A percentile compares a stretch with the other conserved stretches of the same genome.
These are phyloP conservation scores for Marchantia polymorpha DNA, from an alignment of 225 moss, liverwort and hornwort species.

Conservation along the genomic window DNA sequence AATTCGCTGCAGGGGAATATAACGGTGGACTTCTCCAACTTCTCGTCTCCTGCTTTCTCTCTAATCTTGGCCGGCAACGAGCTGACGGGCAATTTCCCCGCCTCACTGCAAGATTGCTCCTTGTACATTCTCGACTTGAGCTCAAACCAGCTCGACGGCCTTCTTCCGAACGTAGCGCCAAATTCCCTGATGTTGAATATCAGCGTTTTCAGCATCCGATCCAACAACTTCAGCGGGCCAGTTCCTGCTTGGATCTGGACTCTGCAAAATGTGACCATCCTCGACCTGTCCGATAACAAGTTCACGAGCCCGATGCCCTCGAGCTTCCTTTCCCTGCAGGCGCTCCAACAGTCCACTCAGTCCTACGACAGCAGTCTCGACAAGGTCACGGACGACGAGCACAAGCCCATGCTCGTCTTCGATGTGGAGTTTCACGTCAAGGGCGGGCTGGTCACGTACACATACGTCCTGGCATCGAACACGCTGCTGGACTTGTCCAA, in stretches of 20 bases:
- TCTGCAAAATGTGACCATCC: background rate
- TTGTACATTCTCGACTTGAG: background rate
- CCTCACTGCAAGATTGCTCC: background rate
- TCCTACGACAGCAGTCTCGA: too few species aligned
- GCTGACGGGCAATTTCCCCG: background rate
- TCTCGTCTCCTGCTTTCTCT: background rate
- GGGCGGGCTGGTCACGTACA: background rate
- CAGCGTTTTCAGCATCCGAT: background rate
- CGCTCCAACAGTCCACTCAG: background rate
- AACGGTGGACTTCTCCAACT: conserved; percentile 2
- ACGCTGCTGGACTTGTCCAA: background rate
- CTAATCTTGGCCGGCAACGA: conserved; percentile 7
- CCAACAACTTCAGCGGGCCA: background rate
- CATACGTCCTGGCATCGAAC: too few species aligned
- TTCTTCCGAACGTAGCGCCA: background rate
- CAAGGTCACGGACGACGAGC: conserved; percentile 10
- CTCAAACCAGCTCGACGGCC: background rate
- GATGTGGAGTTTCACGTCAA: background rate
- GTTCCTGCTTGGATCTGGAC: background rate
- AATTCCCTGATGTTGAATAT: background rate
- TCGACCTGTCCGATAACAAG: conserved; percentile 27
- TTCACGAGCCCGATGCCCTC: conserved; percentile 25
- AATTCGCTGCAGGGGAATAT: conserved; percentile 16
- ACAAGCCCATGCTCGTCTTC: conserved; percentile 10
- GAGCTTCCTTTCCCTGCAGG: background rate